Conservation (phyloP, 352 stramenopile species). For the Phytopythium boreale region DNA sequence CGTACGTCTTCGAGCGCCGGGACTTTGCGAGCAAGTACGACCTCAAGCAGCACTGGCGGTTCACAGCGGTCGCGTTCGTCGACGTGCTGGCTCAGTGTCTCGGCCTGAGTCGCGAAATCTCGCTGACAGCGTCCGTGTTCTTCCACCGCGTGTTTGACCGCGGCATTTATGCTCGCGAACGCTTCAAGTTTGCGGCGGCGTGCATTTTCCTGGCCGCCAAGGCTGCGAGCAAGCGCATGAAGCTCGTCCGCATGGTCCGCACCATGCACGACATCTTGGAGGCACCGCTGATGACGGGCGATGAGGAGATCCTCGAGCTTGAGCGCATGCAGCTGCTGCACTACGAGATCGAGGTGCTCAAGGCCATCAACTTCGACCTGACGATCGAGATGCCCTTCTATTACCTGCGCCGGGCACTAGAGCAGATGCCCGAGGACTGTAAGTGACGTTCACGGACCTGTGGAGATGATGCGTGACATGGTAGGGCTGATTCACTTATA, state of each 20-base stretch:
- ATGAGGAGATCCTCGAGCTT: conserved; percentile 85
- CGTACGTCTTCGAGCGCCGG: conserved; percentile 63
- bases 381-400: conserved; percentile 79
- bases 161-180: conserved; percentile 73
- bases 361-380: conserved; percentile 80
- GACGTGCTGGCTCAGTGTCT: conserved; percentile 71
- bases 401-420: conserved; percentile 52
- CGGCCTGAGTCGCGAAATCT: conserved; percentile 61
- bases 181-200: conserved; percentile 80
- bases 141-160: conserved; percentile 82
- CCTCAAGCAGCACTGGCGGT: conserved; percentile 82
- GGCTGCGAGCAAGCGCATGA: conserved; percentile 85
- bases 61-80: conserved; percentile 77
- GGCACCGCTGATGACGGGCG: conserved; percentile 54
- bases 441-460: conserved; percentile 5
- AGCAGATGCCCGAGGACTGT: conserved; percentile 80
- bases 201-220: conserved; percentile 83
- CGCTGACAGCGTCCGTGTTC: conserved; percentile 70
- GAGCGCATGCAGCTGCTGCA: conserved; percentile 82
- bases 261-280: conserved; percentile 86
- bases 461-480: background rate
- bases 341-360: conserved; percentile 83
- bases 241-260: conserved; percentile 80
- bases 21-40: conserved; percentile 59
- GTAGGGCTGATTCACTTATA: background rate